phyloP scores from a whole-genome alignment of 2,329 filamentous ascomycete genomes.

The Sporothrix curviconia region DNA sequence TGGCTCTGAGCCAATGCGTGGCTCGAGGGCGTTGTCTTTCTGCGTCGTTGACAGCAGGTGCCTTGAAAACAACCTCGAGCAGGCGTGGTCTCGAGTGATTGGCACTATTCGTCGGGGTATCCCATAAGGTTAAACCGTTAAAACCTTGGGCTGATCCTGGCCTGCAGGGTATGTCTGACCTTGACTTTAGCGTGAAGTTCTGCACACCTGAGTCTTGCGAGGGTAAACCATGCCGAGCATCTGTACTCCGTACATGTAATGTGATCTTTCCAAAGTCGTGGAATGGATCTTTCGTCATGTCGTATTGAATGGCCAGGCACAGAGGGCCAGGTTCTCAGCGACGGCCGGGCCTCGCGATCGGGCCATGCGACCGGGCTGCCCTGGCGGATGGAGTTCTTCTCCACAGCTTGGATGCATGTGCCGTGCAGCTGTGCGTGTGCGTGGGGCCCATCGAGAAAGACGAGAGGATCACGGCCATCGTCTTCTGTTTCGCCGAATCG shows the following conservation, averaged over 20 bases:
- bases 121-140: background rate
- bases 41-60: background rate
- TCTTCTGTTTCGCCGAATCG: too few relatives aligned
- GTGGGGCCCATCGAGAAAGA: background rate
- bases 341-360: slow-evolving; percentile 4
- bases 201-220: background rate
- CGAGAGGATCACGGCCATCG: too few relatives aligned
- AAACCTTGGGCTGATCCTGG: background rate
- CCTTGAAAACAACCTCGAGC: background rate
- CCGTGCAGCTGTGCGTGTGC: background rate
- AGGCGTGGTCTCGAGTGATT: background rate
- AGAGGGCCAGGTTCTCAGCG: too few relatives aligned
- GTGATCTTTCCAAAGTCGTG: too few relatives aligned
- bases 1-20: background rate
- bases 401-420: background rate
- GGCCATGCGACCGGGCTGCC: background rate
- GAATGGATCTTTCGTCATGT: too few relatives aligned
- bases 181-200: background rate
- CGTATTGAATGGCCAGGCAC: too few relatives aligned
- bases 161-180: background rate
- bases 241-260: too few relatives aligned
- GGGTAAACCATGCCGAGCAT: too few relatives aligned
- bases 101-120: background rate
- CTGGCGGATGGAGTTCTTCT: background rate
- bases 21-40: background rate